Evolutionary conservation across 768 basidiomycete genomes (phyloP).

Genomic region (Sistotremastrum suecicum): DNA sequence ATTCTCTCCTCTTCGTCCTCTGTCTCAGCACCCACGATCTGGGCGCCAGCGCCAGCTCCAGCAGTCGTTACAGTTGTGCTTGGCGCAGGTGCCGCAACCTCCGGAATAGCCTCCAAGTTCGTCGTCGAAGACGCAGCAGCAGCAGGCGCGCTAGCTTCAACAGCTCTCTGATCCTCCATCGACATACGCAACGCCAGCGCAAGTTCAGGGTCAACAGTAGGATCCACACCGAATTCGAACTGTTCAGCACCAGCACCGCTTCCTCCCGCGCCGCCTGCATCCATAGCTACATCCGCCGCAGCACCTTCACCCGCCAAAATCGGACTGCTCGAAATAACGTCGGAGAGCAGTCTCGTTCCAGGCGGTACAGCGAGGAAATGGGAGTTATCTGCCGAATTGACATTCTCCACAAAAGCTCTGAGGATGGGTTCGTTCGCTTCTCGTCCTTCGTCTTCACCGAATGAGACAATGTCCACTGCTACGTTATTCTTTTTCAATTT

Average conservation of each 20-base stretch:
- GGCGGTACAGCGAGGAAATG: conserved; percentile 73
- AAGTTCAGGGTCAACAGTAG: conserved; percentile 88
- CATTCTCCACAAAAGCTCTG: conserved; percentile 70
- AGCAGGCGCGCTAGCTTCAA: conserved; percentile 34
- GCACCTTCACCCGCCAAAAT: conserved; percentile 67
- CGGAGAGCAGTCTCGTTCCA: conserved; percentile 65
- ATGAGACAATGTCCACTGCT: conserved; percentile 80
- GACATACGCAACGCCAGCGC: conserved; percentile 97
- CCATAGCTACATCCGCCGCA: conserved; percentile 39
- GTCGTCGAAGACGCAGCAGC: conserved; percentile 13
- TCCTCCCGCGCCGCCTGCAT: conserved; percentile 30
- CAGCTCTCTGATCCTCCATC: conserved; percentile 84
- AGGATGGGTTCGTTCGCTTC: conserved; percentile 56
- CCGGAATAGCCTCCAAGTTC: conserved; percentile 8
- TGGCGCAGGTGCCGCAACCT: conserved; percentile 8
- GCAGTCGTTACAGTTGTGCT: conserved; percentile 15
- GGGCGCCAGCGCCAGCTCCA: conserved; percentile 12
- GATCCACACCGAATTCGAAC: conserved; percentile 82
- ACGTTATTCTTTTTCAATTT: conserved; percentile 99
- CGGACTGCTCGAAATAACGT: conserved; percentile 64
- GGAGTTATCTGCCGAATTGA: conserved; percentile 77
- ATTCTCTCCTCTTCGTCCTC: conserved; percentile 70
- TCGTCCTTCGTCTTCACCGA: conserved; percentile 52
- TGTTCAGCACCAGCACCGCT: conserved; percentile 26
- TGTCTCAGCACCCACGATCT: conserved; percentile 24